Evolutionary conservation across 164 flowering plant species (phyloP), one percentile per base, ranked within the genome.

Genomic region (Vitis riparia): DNA sequence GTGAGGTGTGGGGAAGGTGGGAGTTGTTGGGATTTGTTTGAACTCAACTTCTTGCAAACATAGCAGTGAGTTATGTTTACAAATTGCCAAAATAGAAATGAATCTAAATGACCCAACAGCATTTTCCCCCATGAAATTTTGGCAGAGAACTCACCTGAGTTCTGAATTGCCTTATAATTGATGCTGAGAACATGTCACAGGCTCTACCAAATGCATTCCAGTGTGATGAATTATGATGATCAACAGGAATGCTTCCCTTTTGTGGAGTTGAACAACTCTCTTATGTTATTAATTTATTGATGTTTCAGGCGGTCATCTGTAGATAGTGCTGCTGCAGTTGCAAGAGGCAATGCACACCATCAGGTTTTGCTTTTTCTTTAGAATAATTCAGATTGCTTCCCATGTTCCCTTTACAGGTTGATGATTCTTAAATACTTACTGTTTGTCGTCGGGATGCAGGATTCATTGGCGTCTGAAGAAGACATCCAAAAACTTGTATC

Each of bases 401-500:
- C 44, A 37, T 37, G 44, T 6, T 51, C 65, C 32, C 14, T 62
- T 15, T 53, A 50, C 0, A 59, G 23, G 60, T 62, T 66, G 17
- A 29, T 50, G 29, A 10, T 60, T 57, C n/a, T 29, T 48, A 5
- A 37, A 47, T 48, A 50, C 67, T 59, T 52, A 55, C 53, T 50
- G 47, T 19, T 15, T 73, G 51, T 49, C 68, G 9, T 3, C 17
- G 59, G 16, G 49, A 65, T 83, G 81, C 85, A 91, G 95, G 81
- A 17, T 59, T 58, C 78, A 47, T 78, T 68, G 77, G 82, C 71
- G 55, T 87, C 88, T 29, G 85, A 86, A 47, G 94, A 86, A 72
- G 85, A 89, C 68, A 75, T 91, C 51, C 77, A 86, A 65, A 87
- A 87, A 70, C 94, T 96, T 49, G 92, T 89, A 5, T 81, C 95